Percentiles rank a stretch among this genome's conserved stretches.
phyloP scores from a whole-genome alignment of 805 yeast genomes.

The Novakomyces olei region DNA sequence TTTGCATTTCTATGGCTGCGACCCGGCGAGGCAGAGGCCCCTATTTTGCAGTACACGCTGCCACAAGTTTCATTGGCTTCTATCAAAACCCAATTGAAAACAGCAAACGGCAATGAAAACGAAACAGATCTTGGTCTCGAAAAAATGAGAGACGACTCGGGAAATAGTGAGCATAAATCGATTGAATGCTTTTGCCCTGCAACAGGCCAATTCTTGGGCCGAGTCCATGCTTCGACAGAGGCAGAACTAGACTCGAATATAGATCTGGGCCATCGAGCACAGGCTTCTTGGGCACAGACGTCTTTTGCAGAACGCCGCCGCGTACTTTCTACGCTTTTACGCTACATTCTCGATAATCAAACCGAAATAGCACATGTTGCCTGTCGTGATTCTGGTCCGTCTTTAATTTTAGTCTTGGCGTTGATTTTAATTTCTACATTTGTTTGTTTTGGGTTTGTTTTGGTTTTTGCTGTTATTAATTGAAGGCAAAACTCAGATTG shows the following conservation, averaged over 20 bases:
- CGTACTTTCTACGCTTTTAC: conserved; percentile 46
- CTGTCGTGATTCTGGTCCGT: conserved; percentile 91
- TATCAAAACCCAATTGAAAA: no score
- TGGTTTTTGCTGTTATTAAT: background rate
- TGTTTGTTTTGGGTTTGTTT: conserved; percentile 3
- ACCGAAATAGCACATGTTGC: conserved; percentile 76
- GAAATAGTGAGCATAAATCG: no score
- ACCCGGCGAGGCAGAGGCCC: no score
- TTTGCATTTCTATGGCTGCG: no score
- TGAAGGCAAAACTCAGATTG: conserved; percentile 2
- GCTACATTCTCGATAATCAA: conserved; percentile 60
- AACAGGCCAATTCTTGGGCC: conserved; percentile 72
- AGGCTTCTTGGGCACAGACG: conserved; percentile 28
- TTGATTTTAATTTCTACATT: no score
- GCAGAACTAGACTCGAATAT: conserved; percentile 53
- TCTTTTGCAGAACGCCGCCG: conserved; percentile 43
- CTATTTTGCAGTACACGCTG: no score
- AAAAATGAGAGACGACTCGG: no score
- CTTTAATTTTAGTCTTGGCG: conserved; percentile 65
- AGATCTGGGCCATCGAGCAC: conserved; percentile 31
- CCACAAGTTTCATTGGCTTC: no score
- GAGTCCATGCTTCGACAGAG: conserved; percentile 37
- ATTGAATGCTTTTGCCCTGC: conserved; percentile 90
- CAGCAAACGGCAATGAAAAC: no score
- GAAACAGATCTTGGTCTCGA: no score